Base-by-base conservation (phyloP, 177 flowering plant genomes). In the Vitis hybrid region DNA sequence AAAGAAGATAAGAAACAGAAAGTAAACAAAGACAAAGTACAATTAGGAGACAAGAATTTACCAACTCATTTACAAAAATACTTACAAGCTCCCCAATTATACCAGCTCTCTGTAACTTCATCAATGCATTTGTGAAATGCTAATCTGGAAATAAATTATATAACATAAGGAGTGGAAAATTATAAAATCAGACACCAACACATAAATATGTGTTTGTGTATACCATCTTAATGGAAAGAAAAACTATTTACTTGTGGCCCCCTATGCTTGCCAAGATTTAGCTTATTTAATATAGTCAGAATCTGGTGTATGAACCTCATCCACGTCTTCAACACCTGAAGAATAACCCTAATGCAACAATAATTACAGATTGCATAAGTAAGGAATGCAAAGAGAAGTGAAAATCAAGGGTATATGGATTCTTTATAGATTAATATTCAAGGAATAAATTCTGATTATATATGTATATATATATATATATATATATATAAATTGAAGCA, bases 81-180 rank as follows among this genome's bases (percentile, higher is more conserved):
- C 92, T 88, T 15, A 96, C 94, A 80, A 96, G 93, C 78, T 93
- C 97, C 48, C 98, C 97, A 80, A 93, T 78, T 86, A 81, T 87
- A 41, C 99, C 97, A 68, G 90, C 87, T 81, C 99, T 86, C 21
- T 98, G 88, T 74, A 96, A 78, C 72, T 80, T 91, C 69, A 97
- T 91, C 90, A 96, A 62, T 57, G 82, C 83, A 70, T 46, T 74
- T 59, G 95, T 91, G 80, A 93, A 96, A 51, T 63, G 76, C 97
- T 93, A 61, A 51, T 64, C 24, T 62, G 66, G 11, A 32, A 66
- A 20, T 32, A 51, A 55, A n/a, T 32, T 32, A 1, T 32, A 58
- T 8, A 0, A 46, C 48, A 35, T 21, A 58, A 54, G 11, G 51
- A 65, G 32, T 11, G 12, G 67, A 2, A 41, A 7, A 68, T 17